These are phyloP conservation scores for Skeletonema grethae DNA, from an alignment of 108 stramenopile genomes.

Conservation along the genomic window DNA sequence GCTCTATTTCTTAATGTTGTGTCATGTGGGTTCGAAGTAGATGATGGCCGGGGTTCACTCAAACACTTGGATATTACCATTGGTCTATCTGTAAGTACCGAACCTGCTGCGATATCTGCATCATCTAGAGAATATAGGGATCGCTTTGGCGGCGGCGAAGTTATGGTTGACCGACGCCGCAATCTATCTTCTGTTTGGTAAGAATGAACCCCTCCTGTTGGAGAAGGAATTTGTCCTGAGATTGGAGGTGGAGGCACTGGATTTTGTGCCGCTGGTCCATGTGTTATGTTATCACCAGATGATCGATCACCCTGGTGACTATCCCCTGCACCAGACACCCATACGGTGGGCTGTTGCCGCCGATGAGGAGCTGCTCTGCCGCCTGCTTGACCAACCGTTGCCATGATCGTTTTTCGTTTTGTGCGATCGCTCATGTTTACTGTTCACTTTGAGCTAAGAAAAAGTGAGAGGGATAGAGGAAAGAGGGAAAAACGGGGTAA, in stretches of 20 bases:
- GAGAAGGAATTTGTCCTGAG: slow-evolving; percentile 17
- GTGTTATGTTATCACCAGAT: background rate
- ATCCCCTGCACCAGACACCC: slow-evolving; percentile 1
- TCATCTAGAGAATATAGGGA: slow-evolving; percentile 23
- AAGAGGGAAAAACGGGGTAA: no score
- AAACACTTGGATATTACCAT: background rate
- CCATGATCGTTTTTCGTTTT: background rate
- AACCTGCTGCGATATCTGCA: slow-evolving; percentile 42
- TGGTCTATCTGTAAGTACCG: background rate
- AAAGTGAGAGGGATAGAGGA: no score
- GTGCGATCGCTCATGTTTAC: no score
- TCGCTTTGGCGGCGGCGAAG: background rate
- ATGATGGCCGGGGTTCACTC: background rate
- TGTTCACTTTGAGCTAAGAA: no score
- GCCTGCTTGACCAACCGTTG: background rate
- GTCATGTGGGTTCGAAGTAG: background rate
- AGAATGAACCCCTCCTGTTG: slow-evolving; percentile 20
- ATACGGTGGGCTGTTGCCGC: background rate
- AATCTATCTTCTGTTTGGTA: slow-evolving; percentile 26
- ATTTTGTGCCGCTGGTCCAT: background rate
- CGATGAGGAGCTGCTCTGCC: background rate
- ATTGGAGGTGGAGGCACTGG: slow-evolving; percentile 7
- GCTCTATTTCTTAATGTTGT: background rate
- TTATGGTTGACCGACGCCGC: slow-evolving; percentile 4
- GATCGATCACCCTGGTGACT: background rate